Conservation (phyloP, 2,329 filamentous ascomycete genomes). For the Proliferodiscus dingleyae region DNA sequence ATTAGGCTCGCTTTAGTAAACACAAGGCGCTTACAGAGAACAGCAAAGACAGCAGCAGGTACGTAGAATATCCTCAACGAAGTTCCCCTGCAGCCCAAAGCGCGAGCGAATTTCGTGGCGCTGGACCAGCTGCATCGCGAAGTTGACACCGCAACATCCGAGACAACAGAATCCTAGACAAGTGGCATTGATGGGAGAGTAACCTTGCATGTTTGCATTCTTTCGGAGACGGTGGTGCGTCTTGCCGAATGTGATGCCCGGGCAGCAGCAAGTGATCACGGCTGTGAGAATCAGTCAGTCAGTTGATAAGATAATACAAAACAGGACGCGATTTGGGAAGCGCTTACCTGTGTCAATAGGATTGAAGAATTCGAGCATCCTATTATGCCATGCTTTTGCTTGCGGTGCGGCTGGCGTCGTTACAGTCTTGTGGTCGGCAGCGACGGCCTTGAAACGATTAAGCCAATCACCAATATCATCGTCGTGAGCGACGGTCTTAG, state of each 20-base stretch:
- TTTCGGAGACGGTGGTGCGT: conserved; percentile 32
- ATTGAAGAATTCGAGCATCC: conserved; percentile 24
- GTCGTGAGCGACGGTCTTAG: no score
- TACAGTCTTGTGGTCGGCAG: conserved; percentile 2
- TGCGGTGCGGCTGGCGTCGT: conserved; percentile 7
- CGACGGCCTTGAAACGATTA: conserved; percentile 6
- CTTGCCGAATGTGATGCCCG: conserved; percentile 35
- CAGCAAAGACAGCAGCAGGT: conserved; percentile 27
- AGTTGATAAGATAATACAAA: not conserved
- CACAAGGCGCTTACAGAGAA: conserved; percentile 12
- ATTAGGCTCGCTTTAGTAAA: no score
- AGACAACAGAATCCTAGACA: conserved; percentile 14
- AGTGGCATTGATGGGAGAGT: conserved; percentile 30
- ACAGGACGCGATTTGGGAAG: not conserved
- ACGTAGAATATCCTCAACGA: conserved; percentile 20
- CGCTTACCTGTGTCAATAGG: conserved; percentile 22
- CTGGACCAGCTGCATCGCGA: conserved; percentile 23
- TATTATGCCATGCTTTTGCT: conserved; percentile 12
- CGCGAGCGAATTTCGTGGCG: conserved; percentile 24
- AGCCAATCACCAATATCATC: not conserved
- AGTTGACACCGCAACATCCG: conserved; percentile 13
- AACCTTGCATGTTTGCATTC: conserved; percentile 29
- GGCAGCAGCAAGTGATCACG: conserved; percentile 31
- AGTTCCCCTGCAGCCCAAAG: conserved; percentile 25
- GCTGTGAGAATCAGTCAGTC: conserved; percentile 20